These are phyloP conservation scores for Cicer chorassanicum DNA, from an alignment of 306 rosid genomes.

Conservation along the genomic window DNA sequence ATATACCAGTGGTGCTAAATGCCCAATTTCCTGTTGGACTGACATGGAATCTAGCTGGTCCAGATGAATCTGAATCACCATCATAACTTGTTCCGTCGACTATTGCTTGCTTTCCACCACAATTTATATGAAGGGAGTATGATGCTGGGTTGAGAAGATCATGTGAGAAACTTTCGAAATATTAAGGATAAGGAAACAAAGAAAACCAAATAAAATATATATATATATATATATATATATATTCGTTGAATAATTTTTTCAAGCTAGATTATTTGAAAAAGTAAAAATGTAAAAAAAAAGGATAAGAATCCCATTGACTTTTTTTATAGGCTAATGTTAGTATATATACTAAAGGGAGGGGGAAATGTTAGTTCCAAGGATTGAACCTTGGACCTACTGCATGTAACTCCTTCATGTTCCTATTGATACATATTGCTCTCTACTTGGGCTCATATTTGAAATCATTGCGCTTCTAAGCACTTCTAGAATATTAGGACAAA, in stretches of 20 bases:
- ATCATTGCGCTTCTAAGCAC: not conserved
- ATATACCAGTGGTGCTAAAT: constrained; percentile 60
- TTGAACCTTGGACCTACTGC: too few species aligned
- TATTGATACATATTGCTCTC: not conserved
- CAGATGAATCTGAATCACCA: not conserved
- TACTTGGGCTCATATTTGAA: not conserved
- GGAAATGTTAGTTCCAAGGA: too few species aligned
- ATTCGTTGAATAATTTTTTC: not conserved
- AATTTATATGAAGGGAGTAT: constrained; percentile 44
- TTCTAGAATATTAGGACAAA: not conserved
- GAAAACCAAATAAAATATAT: not conserved
- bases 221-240: too few species aligned
- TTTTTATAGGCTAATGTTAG: too few species aligned
- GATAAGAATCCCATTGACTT: not conserved
- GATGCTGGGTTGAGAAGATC: constrained; percentile 7
- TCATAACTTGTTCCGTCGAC: not conserved
- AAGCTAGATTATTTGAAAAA: not conserved
- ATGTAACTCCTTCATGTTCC: too few species aligned
- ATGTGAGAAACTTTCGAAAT: not conserved
- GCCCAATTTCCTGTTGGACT: constrained; percentile 51
- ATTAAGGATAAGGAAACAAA: not conserved
- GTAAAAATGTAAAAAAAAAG: not conserved
- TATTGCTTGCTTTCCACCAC: constrained; percentile 10
- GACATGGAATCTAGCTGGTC: not conserved
- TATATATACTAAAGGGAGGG: too few species aligned